Evolutionary conservation across 2,329 filamentous ascomycete genomes (phyloP).

Genomic region (Trichoderma oligosporum): DNA sequence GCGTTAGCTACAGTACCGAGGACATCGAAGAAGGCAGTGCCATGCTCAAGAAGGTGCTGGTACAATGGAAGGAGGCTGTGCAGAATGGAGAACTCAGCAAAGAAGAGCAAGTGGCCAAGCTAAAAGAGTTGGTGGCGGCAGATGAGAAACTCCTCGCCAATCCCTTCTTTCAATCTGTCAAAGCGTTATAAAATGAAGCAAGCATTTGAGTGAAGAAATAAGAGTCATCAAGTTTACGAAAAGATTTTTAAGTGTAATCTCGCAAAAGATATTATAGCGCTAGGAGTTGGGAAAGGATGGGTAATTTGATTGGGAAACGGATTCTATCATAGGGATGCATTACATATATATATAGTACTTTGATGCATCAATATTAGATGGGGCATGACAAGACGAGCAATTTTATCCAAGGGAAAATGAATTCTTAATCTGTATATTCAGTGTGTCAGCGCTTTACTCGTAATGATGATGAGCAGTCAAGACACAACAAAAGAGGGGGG

Average conservation of each 20-base stretch:
- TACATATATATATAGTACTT: constrained; percentile 1
- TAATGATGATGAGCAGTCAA: neutral
- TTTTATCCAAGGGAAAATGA: neutral
- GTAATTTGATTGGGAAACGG: constrained; percentile 1
- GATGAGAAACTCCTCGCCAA: constrained; percentile 63
- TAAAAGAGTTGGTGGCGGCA: constrained; percentile 73
- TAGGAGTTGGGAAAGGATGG: constrained; percentile 8
- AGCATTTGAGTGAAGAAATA: neutral
- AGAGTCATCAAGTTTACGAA: neutral
- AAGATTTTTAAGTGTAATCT: neutral
- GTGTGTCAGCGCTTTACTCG: neutral
- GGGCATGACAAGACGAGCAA: neutral
- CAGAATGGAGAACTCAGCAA: constrained; percentile 57
- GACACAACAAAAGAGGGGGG: neutral
- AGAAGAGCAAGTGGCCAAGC: constrained; percentile 71
- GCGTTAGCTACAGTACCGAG: constrained; percentile 66
- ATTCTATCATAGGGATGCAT: neutral
- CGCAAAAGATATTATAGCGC: constrained; percentile 12
- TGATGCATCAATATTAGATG: neutral
- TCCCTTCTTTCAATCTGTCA: constrained; percentile 67
- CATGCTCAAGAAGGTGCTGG: constrained; percentile 76
- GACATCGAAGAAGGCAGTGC: constrained; percentile 87
- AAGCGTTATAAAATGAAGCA: constrained; percentile 51
- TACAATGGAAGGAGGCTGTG: constrained; percentile 80
- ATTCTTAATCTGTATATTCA: neutral